Evolutionary conservation across 2,329 filamentous ascomycete species (phyloP).

Genomic region (Aspergillus arachidicola): DNA sequence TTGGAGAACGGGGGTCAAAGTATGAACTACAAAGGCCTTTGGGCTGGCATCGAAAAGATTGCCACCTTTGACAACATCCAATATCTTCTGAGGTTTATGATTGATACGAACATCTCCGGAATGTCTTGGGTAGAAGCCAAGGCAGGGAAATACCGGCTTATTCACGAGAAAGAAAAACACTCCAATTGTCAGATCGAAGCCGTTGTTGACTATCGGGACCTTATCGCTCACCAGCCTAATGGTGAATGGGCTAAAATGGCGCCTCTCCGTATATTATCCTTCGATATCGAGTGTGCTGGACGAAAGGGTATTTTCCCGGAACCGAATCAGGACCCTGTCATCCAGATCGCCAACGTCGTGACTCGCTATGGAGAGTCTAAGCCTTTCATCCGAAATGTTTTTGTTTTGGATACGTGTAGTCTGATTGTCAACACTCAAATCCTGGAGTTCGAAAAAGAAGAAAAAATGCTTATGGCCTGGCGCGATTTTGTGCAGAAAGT

Average conservation of each 20-base stretch:
- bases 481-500: conserved; percentile 85
- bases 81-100: conserved; percentile 96
- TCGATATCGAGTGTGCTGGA: conserved; percentile 98
- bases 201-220: conserved; percentile 75
- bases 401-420: conserved; percentile 89
- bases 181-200: conserved; percentile 98
- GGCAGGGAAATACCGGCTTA: conserved; percentile 70
- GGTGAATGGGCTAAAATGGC: conserved; percentile 99
- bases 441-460: conserved; percentile 77
- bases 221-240: conserved; percentile 84
- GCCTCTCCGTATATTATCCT: conserved; percentile 86
- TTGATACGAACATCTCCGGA: conserved; percentile 88
- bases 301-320: conserved; percentile 98
- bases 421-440: conserved; percentile 94
- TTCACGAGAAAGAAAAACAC: conserved; percentile 68
- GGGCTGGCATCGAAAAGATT: conserved; percentile 73
- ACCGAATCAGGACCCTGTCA: conserved; percentile 86
- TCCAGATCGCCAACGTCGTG: conserved; percentile 96
- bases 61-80: conserved; percentile 95
- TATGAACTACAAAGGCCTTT: conserved; percentile 89
- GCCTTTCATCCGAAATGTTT: conserved; percentile 94
- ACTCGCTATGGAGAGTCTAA: conserved; percentile 94
- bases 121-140: conserved; percentile 98
- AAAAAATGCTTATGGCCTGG: conserved; percentile 91
- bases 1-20: conserved; percentile 68